Conservation (phyloP, 2,329 filamentous ascomycete species). For the Fusarium sterilihyphosum region DNA sequence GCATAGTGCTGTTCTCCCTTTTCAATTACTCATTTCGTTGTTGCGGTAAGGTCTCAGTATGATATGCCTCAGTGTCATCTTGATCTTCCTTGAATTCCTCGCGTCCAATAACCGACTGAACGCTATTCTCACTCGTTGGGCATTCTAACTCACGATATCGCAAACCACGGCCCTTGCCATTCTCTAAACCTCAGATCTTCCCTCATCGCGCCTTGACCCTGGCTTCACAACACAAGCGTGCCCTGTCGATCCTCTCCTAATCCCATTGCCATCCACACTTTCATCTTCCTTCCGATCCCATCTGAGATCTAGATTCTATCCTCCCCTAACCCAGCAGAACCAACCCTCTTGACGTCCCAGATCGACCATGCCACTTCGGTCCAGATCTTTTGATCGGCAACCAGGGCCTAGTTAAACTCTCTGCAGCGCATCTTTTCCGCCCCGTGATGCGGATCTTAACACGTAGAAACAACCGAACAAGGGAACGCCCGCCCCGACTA, state of each 20-base stretch:
- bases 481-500: constrained; percentile 18
- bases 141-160: neutral
- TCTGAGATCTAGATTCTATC: constrained; percentile 11
- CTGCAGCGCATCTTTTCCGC: neutral
- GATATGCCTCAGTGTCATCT: neutral
- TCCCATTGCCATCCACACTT: neutral
- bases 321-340: constrained; percentile 28
- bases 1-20: neutral
- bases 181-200: neutral
- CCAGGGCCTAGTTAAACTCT: constrained; percentile 3
- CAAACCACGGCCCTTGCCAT: neutral
- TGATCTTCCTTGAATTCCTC: constrained; percentile 1
- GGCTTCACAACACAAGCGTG: constrained; percentile 7
- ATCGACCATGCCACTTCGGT: constrained; percentile 19
- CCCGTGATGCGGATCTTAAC: constrained; percentile 1
- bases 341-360: neutral
- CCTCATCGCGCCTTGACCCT: constrained; percentile 1
- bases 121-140: neutral
- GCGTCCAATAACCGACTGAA: neutral
- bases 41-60: neutral
- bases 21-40: neutral
- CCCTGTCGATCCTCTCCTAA: constrained; percentile 29
- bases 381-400: constrained; percentile 36
- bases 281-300: constrained; percentile 14
- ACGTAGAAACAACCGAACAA: constrained; percentile 4